A percentile compares a stretch with the other conserved stretches of the same genome.
Evolutionary conservation across 2,329 filamentous ascomycete genomes (phyloP).

Genomic region (Aspergillus clavatus): DNA sequence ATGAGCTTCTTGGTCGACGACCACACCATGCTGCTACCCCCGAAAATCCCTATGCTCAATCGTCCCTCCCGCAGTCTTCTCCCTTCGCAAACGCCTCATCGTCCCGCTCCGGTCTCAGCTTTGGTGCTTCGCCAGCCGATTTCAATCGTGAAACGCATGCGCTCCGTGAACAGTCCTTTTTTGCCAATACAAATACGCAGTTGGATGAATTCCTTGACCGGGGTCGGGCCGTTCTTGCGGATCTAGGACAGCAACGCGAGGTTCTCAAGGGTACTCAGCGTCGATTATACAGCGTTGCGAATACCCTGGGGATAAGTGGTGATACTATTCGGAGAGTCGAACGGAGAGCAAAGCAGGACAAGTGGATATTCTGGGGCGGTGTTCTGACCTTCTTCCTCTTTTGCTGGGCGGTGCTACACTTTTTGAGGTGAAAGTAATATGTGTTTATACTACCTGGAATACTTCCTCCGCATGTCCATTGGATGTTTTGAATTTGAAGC

Average conservation of each 20-base stretch:
- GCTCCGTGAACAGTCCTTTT: slow-evolving; percentile 83
- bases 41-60: slow-evolving; percentile 85
- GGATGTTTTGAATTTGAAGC: slow-evolving; percentile 23
- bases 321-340: slow-evolving; percentile 98
- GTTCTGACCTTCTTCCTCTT: slow-evolving; percentile 84
- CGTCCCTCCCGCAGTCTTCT: slow-evolving; percentile 41
- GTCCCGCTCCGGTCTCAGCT: slow-evolving; percentile 37
- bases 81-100: slow-evolving; percentile 38
- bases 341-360: slow-evolving; percentile 84
- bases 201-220: slow-evolving; percentile 92
- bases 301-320: slow-evolving; percentile 86
- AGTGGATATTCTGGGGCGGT: slow-evolving; percentile 93
- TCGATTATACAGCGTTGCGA: slow-evolving; percentile 84
- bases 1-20: slow-evolving; percentile 78
- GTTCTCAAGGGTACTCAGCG: slow-evolving; percentile 94
- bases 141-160: slow-evolving; percentile 74
- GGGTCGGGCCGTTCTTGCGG: slow-evolving; percentile 82
- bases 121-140: slow-evolving; percentile 49
- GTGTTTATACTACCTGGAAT: background rate
- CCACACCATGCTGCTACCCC: slow-evolving; percentile 75
- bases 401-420: slow-evolving; percentile 87
- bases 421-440: slow-evolving; percentile 57
- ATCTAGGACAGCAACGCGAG: slow-evolving; percentile 83
- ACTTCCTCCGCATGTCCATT: slow-evolving; percentile 7
- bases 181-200: slow-evolving; percentile 72